Evolutionary conservation across 495 filamentous ascomycete species (phyloP).

Genomic region (Penicillium crystallinum): DNA sequence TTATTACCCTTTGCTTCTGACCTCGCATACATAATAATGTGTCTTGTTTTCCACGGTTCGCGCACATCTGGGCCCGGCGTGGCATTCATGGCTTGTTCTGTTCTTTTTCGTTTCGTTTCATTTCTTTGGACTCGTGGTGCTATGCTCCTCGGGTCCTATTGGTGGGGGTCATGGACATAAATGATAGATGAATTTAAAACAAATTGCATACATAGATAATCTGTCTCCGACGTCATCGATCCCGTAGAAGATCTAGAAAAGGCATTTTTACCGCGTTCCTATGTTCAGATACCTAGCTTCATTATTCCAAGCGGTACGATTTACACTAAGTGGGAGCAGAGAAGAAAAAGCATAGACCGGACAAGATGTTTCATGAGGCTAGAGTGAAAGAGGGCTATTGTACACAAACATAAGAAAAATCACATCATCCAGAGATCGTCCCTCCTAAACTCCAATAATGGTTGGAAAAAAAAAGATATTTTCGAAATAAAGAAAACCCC

Average conservation of each 20-base stretch:
- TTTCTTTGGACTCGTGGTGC: neutral
- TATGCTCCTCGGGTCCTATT: neutral
- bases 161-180: neutral
- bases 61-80: neutral
- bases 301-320: no score
- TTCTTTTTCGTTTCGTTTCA: neutral
- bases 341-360: neutral
- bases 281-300: no score
- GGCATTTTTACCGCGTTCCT: no score
- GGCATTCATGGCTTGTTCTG: neutral
- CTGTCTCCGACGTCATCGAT: neutral
- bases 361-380: slow-evolving; percentile 1
- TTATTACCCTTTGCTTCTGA: slow-evolving; percentile 4
- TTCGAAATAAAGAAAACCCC: slow-evolving; percentile 6
- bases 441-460: slow-evolving; percentile 13
- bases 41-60: neutral
- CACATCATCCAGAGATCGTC: slow-evolving; percentile 10
- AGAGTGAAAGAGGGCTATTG: slow-evolving; percentile 6
- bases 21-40: slow-evolving; percentile 9
- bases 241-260: neutral
- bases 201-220: neutral
- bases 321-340: no score
- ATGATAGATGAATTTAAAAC: slow-evolving; percentile 4
- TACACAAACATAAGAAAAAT: slow-evolving; percentile 13
- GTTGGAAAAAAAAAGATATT: neutral